Evolutionary conservation across 768 basidiomycete genomes (phyloP), one percentile per base, ranked within the genome.

Genomic region (Macrolepiota dolichaula): DNA sequence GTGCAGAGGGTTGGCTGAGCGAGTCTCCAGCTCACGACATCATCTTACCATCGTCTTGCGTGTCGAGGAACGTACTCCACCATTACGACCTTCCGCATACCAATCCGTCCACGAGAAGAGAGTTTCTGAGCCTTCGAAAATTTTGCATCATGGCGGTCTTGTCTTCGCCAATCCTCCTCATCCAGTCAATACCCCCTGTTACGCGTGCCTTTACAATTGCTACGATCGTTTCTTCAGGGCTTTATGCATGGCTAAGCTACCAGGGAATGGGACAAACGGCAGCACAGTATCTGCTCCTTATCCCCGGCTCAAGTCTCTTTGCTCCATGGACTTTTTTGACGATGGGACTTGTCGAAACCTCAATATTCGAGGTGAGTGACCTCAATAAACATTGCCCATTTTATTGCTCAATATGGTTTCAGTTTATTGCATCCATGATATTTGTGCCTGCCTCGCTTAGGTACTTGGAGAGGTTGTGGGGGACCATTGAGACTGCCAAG

Each of bases 401-500:
- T 25, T 19, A 27, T 52, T 42, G 25, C 5, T 44, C 60, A 67
- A 50, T 63, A n/a, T 17, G 19, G 22, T 9, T 52, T 13, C 71
- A 98, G 96, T 84, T 98, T 64, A 67, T 90, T 54, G 79, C 88
- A 63, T 86, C 94, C 2, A 74, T 93, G 59, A 73, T 95, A 55
- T 81, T 89, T 61, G 81, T 98, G 10, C 90, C 94, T 46, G 83
- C 94, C 15, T 87, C 91, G 40, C 79, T 94, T 54, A 87, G 91
- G 63, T 98, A 98, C 72, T 79, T 99, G 55, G 97, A 99, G 72
- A 83, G 96, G 29, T 77, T 99, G 58, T 99, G 97, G 97, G 96
- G 97, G 42, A 81, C 88, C 47, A 67, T 88, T 19, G 95, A 98
- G 72, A 88, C 86, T 1, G 67, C 89, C 65, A 93, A 95, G 73